Percentiles rank a stretch among this genome's conserved stretches.
Conservation (phyloP, 1,284 basidiomycete species). For the Apiotrichum laibachii region DNA sequence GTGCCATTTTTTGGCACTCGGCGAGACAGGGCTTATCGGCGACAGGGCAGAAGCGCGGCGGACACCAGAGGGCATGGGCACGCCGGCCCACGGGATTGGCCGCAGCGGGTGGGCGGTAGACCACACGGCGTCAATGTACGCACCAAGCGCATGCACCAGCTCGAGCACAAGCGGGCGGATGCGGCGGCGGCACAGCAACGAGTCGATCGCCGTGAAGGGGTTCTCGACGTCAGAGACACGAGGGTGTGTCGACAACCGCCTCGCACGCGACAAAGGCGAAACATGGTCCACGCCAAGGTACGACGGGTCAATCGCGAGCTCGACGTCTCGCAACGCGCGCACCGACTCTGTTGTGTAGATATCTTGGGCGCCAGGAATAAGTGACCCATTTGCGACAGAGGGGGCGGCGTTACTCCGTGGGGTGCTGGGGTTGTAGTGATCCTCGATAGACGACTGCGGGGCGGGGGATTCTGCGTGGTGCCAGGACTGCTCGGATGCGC, state of each 20-base stretch:
- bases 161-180: conserved; percentile 46
- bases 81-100: conserved; percentile 20
- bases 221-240: conserved; percentile 36
- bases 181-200: conserved; percentile 34
- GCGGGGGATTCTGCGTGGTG: background rate
- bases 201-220: conserved; percentile 36
- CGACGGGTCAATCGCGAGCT: conserved; percentile 43
- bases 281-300: conserved; percentile 17
- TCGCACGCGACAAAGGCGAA: background rate
- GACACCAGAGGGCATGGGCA: conserved; percentile 1
- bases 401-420: background rate
- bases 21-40: background rate
- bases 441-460: background rate
- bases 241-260: conserved; percentile 34
- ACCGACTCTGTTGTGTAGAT: conserved; percentile 43
- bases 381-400: background rate
- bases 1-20: conserved; percentile 24
- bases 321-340: conserved; percentile 39
- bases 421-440: background rate
- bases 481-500: background rate
- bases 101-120: conserved; percentile 23
- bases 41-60: conserved; percentile 2
- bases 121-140: conserved; percentile 46
- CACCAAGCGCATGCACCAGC: conserved; percentile 42
- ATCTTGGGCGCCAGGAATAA: conserved; percentile 16